Base-by-base conservation (phyloP, 305 asterid species). In the Caryopteris hybrid region DNA sequence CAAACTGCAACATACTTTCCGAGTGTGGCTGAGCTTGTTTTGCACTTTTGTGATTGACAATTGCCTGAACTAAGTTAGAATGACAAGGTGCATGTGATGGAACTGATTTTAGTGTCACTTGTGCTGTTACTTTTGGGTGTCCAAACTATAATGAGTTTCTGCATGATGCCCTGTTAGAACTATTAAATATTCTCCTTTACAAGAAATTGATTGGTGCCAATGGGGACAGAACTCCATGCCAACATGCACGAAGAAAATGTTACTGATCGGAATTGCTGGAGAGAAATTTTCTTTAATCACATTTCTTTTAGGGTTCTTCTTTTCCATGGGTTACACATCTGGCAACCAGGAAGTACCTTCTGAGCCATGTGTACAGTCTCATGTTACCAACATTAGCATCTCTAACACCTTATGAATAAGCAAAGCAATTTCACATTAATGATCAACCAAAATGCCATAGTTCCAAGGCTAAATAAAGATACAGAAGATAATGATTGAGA, bases 91-190 rank as follows among this genome's bases (percentile, higher is more conserved):
- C 66, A 51, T 64, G 21, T 27, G 48, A 52, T 43, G 55, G 67
- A 74, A 36, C 68, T 55, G 18, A 43, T 52, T 74, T 48, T 66
- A 68, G 51, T 43, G 62, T 39, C 56, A 18, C 8, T 38, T 68
- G 41, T 38, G 69, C 45, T 69, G 47, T 69, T 68, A 58, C 60
- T 42, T 52, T 36, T 14, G 29, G 45, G 50, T 45, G 36, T 54
- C 22, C 54, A 33, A 29, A 52, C 2, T 39, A 38, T 36, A 21
- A 27, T 53, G 21, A 13, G 58, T 43, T 43, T 39, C 14, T 31
- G 36, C 43, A 22, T 61, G 36, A 55, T 45, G 33, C 20, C 33
- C 52, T 63, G 33, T 14, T 45, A 23, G 43, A 18, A 60, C 67
- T 29, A 39, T 22, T 13, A 5, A 2, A 5, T 9, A 14, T 38